Conservation (phyloP, 2,329 filamentous ascomycete genomes). For the Penicillium sp. region DNA sequence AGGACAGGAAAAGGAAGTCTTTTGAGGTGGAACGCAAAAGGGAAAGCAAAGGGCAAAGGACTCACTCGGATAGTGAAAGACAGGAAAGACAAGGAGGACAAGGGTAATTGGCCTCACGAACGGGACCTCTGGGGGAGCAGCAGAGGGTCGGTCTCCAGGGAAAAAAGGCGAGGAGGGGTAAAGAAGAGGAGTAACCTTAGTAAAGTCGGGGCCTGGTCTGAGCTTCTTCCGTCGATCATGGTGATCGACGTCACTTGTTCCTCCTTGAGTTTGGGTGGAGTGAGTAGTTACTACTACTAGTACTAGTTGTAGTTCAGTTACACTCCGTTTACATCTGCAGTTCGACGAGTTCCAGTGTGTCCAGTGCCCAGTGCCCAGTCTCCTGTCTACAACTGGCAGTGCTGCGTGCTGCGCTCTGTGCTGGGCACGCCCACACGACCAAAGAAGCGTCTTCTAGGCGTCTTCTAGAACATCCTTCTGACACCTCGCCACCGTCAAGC, state of each 20-base stretch:
- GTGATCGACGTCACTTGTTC: constrained; percentile 27
- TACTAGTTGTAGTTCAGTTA: too few species aligned
- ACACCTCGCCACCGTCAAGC: neutral
- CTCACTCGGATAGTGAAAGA: neutral
- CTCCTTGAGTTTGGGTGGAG: constrained; percentile 1
- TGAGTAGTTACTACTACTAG: too few species aligned
- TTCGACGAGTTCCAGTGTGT: too few species aligned
- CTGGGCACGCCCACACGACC: neutral
- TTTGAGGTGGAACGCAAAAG: neutral
- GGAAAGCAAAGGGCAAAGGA: neutral
- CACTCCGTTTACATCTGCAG: too few species aligned
- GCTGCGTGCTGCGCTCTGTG: neutral
- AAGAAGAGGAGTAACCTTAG: too few species aligned
- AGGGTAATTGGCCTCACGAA: neutral
- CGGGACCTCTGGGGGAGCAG: neutral
- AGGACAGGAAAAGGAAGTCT: too few species aligned
- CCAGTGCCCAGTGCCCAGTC: too few species aligned
- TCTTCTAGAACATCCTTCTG: constrained; percentile 38
- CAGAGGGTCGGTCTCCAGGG: neutral
- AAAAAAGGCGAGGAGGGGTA: constrained; percentile 17
- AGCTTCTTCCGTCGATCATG: constrained; percentile 28
- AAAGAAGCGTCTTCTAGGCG: constrained; percentile 35
- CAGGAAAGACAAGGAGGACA: neutral
- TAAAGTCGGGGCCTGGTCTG: constrained; percentile 28
- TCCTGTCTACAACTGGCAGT: too few species aligned